Percentiles rank a stretch among this genome's conserved stretches.
phyloP scores from a whole-genome alignment of 495 filamentous ascomycete species.

The Arthonia radiata region DNA sequence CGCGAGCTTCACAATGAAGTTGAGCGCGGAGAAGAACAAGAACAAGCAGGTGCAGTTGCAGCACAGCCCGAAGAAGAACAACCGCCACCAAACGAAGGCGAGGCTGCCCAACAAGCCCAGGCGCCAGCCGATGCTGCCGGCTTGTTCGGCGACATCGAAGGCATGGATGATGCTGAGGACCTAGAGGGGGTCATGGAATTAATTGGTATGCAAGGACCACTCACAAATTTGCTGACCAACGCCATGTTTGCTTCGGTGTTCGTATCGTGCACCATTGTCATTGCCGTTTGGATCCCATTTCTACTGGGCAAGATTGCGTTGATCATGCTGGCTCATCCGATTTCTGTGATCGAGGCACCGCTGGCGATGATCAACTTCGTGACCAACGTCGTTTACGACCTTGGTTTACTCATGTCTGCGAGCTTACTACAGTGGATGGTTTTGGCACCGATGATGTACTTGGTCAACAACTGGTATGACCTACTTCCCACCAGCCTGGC shows the following conservation, averaged over 20 bases:
- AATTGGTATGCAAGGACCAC: conserved; percentile 83
- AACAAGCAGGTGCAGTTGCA: conserved; percentile 6
- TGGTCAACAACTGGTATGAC: too few relatives aligned
- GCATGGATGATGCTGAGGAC: conserved; percentile 67
- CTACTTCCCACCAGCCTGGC: too few relatives aligned
- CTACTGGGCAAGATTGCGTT: conserved; percentile 65
- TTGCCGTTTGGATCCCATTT: conserved; percentile 79
- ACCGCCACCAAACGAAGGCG: conserved; percentile 17
- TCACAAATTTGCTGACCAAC: conserved; percentile 77
- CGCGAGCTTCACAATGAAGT: conserved; percentile 8
- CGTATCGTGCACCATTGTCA: conserved; percentile 58
- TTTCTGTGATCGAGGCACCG: conserved; percentile 42
- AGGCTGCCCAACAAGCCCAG: conserved; percentile 21
- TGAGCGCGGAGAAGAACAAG: conserved; percentile 10
- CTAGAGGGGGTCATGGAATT: conserved; percentile 95
- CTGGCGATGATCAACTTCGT: conserved; percentile 39
- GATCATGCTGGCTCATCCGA: conserved; percentile 53
- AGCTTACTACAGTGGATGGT: too few relatives aligned
- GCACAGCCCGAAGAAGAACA: conserved; percentile 9
- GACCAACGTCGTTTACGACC: conserved; percentile 46
- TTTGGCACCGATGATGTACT: too few relatives aligned
- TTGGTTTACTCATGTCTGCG: conserved; percentile 28
- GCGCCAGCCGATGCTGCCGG: conserved; percentile 33
- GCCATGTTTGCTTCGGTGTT: conserved; percentile 80
- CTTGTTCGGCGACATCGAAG: conserved; percentile 23